Conservation (phyloP, 352 stramenopile genomes). For the Globisporangium cederbergense region DNA sequence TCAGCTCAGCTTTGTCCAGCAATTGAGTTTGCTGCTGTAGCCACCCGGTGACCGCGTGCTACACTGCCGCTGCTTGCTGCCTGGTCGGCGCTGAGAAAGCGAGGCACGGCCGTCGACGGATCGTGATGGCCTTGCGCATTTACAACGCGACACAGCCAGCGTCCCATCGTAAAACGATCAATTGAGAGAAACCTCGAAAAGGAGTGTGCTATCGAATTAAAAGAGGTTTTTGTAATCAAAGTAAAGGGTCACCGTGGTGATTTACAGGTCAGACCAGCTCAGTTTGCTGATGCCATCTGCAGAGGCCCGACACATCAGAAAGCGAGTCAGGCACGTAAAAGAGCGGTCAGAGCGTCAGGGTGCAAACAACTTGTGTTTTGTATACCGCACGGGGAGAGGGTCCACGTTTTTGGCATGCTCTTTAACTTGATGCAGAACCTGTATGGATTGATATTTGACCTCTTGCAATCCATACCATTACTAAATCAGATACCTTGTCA, state of each 20-base stretch:
- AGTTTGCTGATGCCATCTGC: not conserved
- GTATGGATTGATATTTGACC: not conserved
- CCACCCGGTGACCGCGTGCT: not conserved
- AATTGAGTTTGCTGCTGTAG: not conserved
- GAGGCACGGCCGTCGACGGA: not conserved
- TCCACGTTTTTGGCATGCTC: not conserved
- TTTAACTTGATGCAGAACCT: not conserved
- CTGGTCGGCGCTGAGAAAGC: constrained; percentile 9
- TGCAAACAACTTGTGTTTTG: not conserved
- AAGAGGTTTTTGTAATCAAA: too few relatives aligned
- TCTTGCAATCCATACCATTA: not conserved
- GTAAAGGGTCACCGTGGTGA: too few relatives aligned
- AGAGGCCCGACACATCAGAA: not conserved
- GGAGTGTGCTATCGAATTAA: too few relatives aligned
- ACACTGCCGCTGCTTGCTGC: not conserved
- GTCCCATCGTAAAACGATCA: not conserved
- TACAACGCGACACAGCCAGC: constrained; percentile 3
- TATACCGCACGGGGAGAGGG: not conserved
- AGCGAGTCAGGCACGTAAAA: not conserved
- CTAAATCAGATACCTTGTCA: not conserved
- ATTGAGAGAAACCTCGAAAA: not conserved
- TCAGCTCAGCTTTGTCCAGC: too few relatives aligned
- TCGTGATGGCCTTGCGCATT: not conserved
- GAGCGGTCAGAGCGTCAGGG: not conserved
- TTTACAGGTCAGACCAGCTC: not conserved